Evolutionary conservation across 2,329 filamentous ascomycete genomes (phyloP), one percentile per base, ranked within the genome.

Genomic region (Neofusicoccum ribis): DNA sequence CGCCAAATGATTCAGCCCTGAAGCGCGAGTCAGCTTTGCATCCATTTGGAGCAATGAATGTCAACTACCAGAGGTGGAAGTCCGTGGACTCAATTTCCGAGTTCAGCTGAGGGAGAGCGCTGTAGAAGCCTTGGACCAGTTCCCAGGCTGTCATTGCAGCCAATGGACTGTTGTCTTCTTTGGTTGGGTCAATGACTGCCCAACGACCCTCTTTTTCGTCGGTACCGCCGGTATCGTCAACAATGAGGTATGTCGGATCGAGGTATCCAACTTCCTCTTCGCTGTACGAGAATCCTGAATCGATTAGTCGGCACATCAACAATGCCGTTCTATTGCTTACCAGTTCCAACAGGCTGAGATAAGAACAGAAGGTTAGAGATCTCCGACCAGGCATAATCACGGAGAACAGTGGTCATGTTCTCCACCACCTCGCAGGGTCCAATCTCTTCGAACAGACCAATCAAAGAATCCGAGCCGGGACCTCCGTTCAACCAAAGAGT

Each of bases 1-100:
- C 85, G 31, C 85, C 86, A 66, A 88, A 88, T 0, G 81, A 84
- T 67, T 80, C 76, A 0, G 79, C 80, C 59, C 56, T 60, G n/a
- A 1, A 6, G 3, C 1, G n/a, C 12, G 39, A 43, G 54, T 34
- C 2, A n/a, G 4, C 11, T 31, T 31, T 31, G 17, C 8, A 5
- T 31, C 5, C 17, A 15, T 17, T 7, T n/a, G n/a, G n/a, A 7
- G 17, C 11, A 36, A 14, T 1, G 6, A 6, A 3, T 5, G 20
- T 3, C 1, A 17, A 12, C 17, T n/a, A 47, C 79, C 81, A 84
- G 39, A 84, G 72, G 61, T 83, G 84, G 70, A 86, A 86, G 5
- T 80, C 82, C 65, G 82, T 82, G 20, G 83, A 85, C 5, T 79
- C 81, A 67, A 82, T 82, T n/a, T 83, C 85, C 7, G 63, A 37